Conservation (phyloP, 306 rosid genomes). For the Trifolium subterraneum region DNA sequence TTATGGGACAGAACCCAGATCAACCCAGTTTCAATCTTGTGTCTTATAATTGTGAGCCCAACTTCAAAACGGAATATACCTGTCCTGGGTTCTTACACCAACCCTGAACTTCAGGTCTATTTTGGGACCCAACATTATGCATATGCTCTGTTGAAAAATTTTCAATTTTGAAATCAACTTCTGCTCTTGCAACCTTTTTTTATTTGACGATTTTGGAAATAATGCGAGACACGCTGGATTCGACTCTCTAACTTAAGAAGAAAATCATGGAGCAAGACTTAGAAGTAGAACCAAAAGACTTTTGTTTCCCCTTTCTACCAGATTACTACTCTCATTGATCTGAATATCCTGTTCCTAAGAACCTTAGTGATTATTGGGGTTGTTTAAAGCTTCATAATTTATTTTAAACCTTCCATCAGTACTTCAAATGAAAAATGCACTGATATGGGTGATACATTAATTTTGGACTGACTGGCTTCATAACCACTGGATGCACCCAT, state of each 20-base stretch:
- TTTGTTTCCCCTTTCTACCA: neutral
- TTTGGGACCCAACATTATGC: too few relatives aligned
- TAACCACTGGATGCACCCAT: neutral
- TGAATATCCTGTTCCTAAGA: conserved; percentile 27
- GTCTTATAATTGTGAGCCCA: too few relatives aligned
- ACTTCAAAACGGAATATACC: too few relatives aligned
- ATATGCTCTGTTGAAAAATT: too few relatives aligned
- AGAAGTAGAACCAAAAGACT: neutral
- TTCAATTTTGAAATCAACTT: too few relatives aligned
- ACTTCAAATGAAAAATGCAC: neutral
- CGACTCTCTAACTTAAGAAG: neutral
- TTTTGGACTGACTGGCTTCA: neutral
- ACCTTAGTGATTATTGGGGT: neutral
- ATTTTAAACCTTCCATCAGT: neutral
- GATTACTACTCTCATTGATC: neutral
- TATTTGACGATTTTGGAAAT: neutral
- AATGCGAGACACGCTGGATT: neutral
- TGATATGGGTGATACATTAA: neutral
- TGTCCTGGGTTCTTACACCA: too few relatives aligned
- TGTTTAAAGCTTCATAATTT: neutral
- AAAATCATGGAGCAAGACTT: neutral
- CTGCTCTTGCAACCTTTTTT: neutral
- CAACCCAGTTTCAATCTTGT: too few relatives aligned
- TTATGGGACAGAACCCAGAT: too few relatives aligned
- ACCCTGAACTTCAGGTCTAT: too few relatives aligned